phyloP scores from a whole-genome alignment of 2,329 filamentous ascomycete species.

The Pseudogymnoascus destructans region DNA sequence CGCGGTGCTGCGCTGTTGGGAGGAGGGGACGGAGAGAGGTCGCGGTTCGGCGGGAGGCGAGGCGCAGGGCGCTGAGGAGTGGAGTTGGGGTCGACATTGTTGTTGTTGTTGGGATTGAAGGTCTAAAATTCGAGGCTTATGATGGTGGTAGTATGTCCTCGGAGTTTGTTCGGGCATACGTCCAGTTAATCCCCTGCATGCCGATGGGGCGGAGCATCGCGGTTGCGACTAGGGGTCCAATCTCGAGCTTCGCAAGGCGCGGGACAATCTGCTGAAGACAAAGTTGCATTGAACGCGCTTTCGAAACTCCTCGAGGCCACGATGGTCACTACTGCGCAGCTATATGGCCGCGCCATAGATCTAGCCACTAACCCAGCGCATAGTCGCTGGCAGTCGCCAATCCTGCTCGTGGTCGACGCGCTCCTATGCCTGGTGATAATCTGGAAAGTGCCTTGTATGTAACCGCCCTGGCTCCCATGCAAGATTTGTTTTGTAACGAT shows the following conservation, averaged over 20 bases:
- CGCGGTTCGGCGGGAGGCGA: neutral
- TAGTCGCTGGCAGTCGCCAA: conserved; percentile 46
- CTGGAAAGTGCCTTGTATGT: conserved; percentile 70
- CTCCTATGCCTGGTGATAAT: conserved; percentile 62
- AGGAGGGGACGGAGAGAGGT: neutral
- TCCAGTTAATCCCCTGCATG: neutral
- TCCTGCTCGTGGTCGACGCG: conserved; percentile 58
- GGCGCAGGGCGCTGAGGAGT: neutral
- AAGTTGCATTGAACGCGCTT: conserved; percentile 1
- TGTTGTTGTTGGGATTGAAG: neutral
- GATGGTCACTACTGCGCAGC: conserved; percentile 6
- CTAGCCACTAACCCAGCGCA: conserved; percentile 41
- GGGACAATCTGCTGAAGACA: neutral
- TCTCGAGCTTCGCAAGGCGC: neutral
- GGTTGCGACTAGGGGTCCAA: conserved; percentile 6
- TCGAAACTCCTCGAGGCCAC: neutral
- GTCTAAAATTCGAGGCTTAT: neutral
- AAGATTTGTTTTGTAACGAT: neutral
- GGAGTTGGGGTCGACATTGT: neutral
- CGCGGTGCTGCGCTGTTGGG: neutral
- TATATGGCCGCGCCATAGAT: conserved; percentile 21
- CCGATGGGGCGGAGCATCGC: conserved; percentile 3
- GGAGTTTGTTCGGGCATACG: neutral
- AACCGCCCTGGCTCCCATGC: neutral
- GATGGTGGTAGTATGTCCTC: neutral